Percentiles rank a stretch among this genome's conserved stretches.
Conservation (phyloP, 2,329 filamentous ascomycete genomes). For the Aspergillus udagawae region DNA sequence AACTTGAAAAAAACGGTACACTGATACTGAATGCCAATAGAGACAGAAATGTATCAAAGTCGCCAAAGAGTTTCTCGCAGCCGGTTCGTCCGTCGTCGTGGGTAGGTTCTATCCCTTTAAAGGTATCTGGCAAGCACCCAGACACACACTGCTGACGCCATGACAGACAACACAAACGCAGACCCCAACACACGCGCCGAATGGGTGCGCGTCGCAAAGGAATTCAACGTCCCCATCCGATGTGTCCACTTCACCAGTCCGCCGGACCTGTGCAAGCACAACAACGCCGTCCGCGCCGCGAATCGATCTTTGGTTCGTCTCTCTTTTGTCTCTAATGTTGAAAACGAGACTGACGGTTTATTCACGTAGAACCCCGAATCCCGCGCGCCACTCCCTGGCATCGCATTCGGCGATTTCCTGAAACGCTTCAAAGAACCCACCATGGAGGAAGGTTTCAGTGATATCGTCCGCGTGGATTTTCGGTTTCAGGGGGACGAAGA, state of each 20-base stretch:
- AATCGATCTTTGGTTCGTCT: slow-evolving; percentile 40
- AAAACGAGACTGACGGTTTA: background rate
- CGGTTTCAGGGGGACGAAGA: slow-evolving; percentile 65
- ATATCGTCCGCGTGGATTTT: slow-evolving; percentile 74
- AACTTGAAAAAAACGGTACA: background rate
- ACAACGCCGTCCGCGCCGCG: slow-evolving; percentile 75
- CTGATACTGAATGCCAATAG: slow-evolving; percentile 29
- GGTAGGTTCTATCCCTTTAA: slow-evolving; percentile 52
- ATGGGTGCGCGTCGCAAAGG: slow-evolving; percentile 72
- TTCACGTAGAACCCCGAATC: slow-evolving; percentile 67
- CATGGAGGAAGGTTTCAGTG: slow-evolving; percentile 74
- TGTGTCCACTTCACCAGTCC: slow-evolving; percentile 81
- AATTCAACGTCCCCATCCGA: slow-evolving; percentile 69
- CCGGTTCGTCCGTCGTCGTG: slow-evolving; percentile 68
- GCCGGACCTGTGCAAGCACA: slow-evolving; percentile 71
- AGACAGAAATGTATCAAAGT: slow-evolving; percentile 65
- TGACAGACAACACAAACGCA: slow-evolving; percentile 89
- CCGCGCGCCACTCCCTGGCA: slow-evolving; percentile 65
- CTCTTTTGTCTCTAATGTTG: background rate
- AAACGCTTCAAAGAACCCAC: slow-evolving; percentile 70
- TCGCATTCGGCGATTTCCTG: slow-evolving; percentile 75
- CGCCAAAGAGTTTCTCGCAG: slow-evolving; percentile 61
- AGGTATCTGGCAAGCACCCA: background rate
- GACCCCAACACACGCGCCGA: slow-evolving; percentile 70
- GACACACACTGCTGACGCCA: background rate